These are phyloP conservation scores for Cicer bijugum DNA, from an alignment of 306 rosid species.

Conservation along the genomic window DNA sequence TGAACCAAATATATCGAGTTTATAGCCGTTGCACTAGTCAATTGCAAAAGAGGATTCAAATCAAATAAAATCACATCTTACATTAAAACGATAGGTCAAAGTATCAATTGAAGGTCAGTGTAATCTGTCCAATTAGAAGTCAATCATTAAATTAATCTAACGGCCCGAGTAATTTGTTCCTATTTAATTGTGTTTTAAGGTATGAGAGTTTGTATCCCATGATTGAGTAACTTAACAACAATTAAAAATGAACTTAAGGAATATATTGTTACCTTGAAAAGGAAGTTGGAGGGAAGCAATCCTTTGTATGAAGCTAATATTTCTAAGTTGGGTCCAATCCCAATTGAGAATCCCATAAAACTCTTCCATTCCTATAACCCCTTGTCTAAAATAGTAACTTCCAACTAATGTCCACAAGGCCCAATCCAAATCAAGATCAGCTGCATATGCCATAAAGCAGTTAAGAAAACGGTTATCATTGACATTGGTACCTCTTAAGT, in stretches of 20 bases:
- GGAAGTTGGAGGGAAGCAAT: slow-evolving; percentile 74
- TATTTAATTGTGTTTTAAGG: too few species aligned
- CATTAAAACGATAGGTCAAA: neutral
- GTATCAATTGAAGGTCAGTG: neutral
- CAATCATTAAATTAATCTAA: neutral
- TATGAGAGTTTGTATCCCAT: too few species aligned
- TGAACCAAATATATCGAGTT: neutral
- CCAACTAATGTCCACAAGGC: slow-evolving; percentile 88
- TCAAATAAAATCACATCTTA: neutral
- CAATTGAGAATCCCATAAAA: slow-evolving; percentile 61
- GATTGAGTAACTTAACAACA: too few species aligned
- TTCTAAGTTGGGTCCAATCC: slow-evolving; percentile 66
- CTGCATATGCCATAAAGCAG: slow-evolving; percentile 69
- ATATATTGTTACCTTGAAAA: slow-evolving; percentile 56
- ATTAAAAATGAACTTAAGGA: too few species aligned
- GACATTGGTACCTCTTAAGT: slow-evolving; percentile 71
- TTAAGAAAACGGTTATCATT: slow-evolving; percentile 82
- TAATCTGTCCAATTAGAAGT: neutral
- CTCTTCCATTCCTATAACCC: slow-evolving; percentile 76
- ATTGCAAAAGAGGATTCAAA: neutral
- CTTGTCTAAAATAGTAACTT: slow-evolving; percentile 76
- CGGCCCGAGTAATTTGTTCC: too few species aligned
- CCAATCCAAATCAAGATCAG: slow-evolving; percentile 81
- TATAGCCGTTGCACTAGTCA: neutral
- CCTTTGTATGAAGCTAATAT: slow-evolving; percentile 56